These are phyloP conservation scores for Sporisorium sorghi DNA, from an alignment of 1,284 basidiomycete species.

Conservation along the genomic window DNA sequence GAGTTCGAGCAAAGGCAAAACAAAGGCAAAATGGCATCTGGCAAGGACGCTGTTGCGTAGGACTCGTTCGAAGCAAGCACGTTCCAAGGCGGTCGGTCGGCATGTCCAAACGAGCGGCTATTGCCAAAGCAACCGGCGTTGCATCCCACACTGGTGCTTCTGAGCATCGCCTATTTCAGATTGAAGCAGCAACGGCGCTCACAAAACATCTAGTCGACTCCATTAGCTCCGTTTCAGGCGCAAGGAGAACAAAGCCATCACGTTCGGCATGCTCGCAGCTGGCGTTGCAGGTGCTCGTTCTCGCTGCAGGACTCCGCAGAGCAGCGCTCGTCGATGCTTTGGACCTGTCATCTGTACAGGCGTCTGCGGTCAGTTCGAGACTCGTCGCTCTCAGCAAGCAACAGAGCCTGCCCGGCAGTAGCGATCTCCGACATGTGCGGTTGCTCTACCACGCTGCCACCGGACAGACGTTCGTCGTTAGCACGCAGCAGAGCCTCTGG, in stretches of 20 bases:
- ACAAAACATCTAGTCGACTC: slow-evolving; percentile 11
- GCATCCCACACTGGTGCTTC: background rate
- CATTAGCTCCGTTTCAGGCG: slow-evolving; percentile 1
- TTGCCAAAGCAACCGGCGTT: slow-evolving; percentile 11
- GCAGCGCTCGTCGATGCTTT: slow-evolving; percentile 32
- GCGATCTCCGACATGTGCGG: slow-evolving; percentile 3
- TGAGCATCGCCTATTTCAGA: background rate
- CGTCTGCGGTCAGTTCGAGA: slow-evolving; percentile 13
- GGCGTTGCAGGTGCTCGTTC: slow-evolving; percentile 24
- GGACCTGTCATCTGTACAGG: slow-evolving; percentile 15
- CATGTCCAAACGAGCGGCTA: slow-evolving; percentile 12
- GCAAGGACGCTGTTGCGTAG: background rate
- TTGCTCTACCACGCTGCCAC: slow-evolving; percentile 24
- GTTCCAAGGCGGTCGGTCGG: background rate
- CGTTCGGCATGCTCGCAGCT: slow-evolving; percentile 23
- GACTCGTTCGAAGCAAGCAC: background rate
- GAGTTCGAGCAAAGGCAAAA: background rate
- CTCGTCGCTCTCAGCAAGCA: background rate
- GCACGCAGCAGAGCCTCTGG: slow-evolving; percentile 19
- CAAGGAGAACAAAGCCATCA: slow-evolving; percentile 4
- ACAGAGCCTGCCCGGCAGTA: background rate
- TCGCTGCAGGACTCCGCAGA: slow-evolving; percentile 24
- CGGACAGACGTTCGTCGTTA: slow-evolving; percentile 26
- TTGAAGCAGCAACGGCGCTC: background rate
- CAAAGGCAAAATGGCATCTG: background rate